Percentiles rank a stretch among this genome's conserved stretches.
Conservation (phyloP, 805 yeast genomes). For the Candida arabinofermentans region DNA sequence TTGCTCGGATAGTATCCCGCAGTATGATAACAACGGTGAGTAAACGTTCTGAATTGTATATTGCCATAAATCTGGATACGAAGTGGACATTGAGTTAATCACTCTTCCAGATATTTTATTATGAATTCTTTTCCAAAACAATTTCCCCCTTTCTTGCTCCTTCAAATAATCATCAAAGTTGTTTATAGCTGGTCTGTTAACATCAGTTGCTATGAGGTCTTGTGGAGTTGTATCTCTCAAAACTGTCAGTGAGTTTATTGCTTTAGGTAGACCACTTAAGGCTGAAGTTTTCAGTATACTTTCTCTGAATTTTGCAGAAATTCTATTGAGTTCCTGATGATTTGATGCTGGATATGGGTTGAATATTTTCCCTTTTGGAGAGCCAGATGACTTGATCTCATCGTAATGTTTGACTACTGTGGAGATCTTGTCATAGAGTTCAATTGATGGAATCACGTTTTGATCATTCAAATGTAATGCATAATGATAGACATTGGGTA, state of each 20-base stretch:
- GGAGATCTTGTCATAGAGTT: conserved; percentile 12
- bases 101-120: conserved; percentile 71
- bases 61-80: conserved; percentile 85
- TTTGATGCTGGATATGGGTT: conserved; percentile 13
- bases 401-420: conserved; percentile 25
- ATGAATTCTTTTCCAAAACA: conserved; percentile 72
- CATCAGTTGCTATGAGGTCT: conserved; percentile 27
- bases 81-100: conserved; percentile 57
- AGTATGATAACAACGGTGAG: conserved; percentile 69
- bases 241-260: conserved; percentile 71
- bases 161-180: conserved; percentile 12
- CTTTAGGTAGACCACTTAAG: conserved; percentile 76
- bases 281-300: conserved; percentile 76
- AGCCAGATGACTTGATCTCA: conserved; percentile 16
- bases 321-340: conserved; percentile 1
- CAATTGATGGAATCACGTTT: conserved; percentile 10
- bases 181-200: conserved; percentile 15
- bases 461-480: conserved; percentile 38
- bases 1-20: conserved; percentile 53
- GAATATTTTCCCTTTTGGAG: conserved; percentile 4
- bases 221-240: conserved; percentile 64
- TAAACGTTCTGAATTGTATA: conserved; percentile 71
- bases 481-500: conserved; percentile 70
- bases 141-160: conserved; percentile 44
- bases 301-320: conserved; percentile 61